Percentiles rank a stretch among this genome's conserved stretches.
These are phyloP conservation scores for Hondaea fermentalgiana DNA, from an alignment of 108 stramenopile genomes.

Conservation along the genomic window DNA sequence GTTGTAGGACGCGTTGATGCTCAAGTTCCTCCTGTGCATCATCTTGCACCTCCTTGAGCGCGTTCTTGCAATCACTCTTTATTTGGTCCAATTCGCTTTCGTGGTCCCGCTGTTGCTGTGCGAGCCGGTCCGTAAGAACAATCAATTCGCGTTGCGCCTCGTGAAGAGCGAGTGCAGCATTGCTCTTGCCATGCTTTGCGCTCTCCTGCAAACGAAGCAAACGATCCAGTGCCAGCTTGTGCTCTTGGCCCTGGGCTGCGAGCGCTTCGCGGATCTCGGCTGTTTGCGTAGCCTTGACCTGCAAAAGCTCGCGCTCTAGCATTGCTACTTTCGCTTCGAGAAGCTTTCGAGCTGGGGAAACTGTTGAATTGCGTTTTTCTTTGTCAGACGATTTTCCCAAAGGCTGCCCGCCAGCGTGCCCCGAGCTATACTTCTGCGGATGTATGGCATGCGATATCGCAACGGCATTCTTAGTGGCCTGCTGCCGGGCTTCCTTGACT, in stretches of 20 bases:
- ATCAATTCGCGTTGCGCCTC: background rate
- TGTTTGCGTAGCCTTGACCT: background rate
- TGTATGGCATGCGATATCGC: background rate
- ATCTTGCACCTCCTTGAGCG: background rate
- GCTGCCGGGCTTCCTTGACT: background rate
- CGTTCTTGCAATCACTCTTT: background rate
- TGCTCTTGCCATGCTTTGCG: background rate
- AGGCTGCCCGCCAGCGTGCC: too few species aligned
- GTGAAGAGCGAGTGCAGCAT: background rate
- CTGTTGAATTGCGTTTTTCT: too few species aligned
- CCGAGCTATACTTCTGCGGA: too few species aligned
- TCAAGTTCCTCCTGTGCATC: background rate
- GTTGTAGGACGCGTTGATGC: background rate
- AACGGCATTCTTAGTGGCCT: background rate
- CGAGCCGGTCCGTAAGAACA: background rate
- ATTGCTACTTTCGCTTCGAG: background rate
- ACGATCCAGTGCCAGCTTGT: background rate
- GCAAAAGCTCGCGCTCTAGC: background rate
- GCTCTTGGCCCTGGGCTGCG: background rate
- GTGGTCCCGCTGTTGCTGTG: background rate
- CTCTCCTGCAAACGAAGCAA: background rate
- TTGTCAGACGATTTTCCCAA: too few species aligned
- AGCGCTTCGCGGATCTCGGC: background rate
- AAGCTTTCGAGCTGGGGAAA: too few species aligned
- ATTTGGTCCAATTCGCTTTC: background rate